Evolutionary conservation across 305 asterid species (phyloP), one percentile per base, ranked within the genome.

Genomic region (Withania somnifera): DNA sequence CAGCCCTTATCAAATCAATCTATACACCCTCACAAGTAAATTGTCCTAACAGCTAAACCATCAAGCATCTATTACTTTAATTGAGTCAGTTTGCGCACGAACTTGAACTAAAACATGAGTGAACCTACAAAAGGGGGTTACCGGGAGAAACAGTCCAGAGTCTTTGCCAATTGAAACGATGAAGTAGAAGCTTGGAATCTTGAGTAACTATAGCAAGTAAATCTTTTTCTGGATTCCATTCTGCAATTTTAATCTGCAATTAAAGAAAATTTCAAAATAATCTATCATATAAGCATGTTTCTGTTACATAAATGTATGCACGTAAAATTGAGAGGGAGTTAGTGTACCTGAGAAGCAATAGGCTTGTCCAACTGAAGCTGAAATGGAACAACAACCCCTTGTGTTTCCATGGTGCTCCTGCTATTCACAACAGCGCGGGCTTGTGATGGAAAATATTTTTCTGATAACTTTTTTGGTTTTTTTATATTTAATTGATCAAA

Each of bases 201-300:
- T 92, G 94, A 0, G 98, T 93, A 30, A 94, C 99, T 94, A 96
- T 93, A 56, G 98, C 98, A 28, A 94, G 91, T 79, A 96, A 87
- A 88, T 96, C 99, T 88, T 96, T 96, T 81, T 94, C 99, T 53
- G 98, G 98, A 86, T 94, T 96, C 99, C 99, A 96, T 91, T 93
- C 98, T 58, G 99, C 98, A 78, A 94, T 84, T 84, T 93, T 94
- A 45, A 93, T 86, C 99, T 94, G 91, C 84, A n/a, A n/a, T n/a
- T n/a, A n/a, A n/a, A n/a, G n/a, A n/a, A n/a, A n/a, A n/a, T n/a
- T n/a, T n/a, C n/a, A n/a, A n/a, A n/a, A n/a, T n/a, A n/a, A n/a
- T n/a, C n/a, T n/a, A n/a, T n/a, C n/a, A n/a, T n/a, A n/a, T n/a
- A n/a, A n/a, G n/a, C n/a, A n/a, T n/a, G n/a, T n/a, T n/a, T n/a